Conservation (phyloP, 2,329 filamentous ascomycete species). For the Didymella keratinophila region DNA sequence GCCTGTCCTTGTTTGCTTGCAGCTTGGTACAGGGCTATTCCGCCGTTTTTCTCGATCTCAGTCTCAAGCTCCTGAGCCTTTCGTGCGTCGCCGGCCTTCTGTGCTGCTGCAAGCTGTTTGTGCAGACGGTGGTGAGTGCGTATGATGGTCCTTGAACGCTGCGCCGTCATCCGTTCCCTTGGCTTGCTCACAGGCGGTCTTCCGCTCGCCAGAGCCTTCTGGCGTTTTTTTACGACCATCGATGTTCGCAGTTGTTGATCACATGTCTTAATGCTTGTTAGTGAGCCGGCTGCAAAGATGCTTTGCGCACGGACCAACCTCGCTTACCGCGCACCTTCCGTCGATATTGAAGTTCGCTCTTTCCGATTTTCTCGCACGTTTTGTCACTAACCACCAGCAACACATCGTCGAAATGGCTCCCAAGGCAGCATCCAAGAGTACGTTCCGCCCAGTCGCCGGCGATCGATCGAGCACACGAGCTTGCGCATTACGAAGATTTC, state of each 20-base stretch:
- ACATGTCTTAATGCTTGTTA: conserved; percentile 12
- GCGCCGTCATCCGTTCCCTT: conserved; percentile 59
- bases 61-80: conserved; percentile 55
- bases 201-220: conserved; percentile 45
- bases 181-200: conserved; percentile 42
- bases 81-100: conserved; percentile 52
- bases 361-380: conserved; percentile 33
- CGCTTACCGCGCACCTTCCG: conserved; percentile 27
- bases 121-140: conserved; percentile 67
- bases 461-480: conserved; percentile 21
- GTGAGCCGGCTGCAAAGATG: conserved; percentile 1
- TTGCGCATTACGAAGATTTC: conserved; percentile 18
- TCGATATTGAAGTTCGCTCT: conserved; percentile 32
- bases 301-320: conserved; percentile 7
- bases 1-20: conserved; percentile 70
- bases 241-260: conserved; percentile 1
- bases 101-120: conserved; percentile 63
- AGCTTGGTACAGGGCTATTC: conserved; percentile 66
- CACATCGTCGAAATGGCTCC: conserved; percentile 52
- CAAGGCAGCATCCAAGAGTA: conserved; percentile 51
- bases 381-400: conserved; percentile 43
- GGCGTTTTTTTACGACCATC: conserved; percentile 47
- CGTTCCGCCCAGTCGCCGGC: conserved; percentile 26
- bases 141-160: conserved; percentile 66
- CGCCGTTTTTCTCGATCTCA: conserved; percentile 64